Base-by-base conservation (phyloP, 2,329 filamentous ascomycete species). In the Lomentospora prolificans region DNA sequence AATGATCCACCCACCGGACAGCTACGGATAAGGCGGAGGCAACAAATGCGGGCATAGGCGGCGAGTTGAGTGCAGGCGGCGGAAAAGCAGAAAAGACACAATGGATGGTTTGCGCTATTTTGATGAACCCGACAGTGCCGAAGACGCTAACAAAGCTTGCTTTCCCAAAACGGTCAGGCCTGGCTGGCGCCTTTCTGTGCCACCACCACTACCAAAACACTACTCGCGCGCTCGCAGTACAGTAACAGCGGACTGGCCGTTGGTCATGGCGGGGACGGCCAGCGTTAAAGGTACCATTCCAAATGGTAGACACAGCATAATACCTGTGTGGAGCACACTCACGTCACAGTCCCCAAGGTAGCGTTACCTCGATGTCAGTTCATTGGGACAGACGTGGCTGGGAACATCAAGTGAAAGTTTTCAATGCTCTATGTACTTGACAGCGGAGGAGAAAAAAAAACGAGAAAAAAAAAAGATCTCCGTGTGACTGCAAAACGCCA, bases 141-240 rank as follows among this genome's bases (percentile, higher is more conserved):
- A 41, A 46, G 36, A 27, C 52, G 39, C 52, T 54, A 54, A 52
- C 25, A 52, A 52, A 52, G 51, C 51, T 53, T 24, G 33, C 51
- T 33, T 31, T 30, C 50, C 50, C 36, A 17, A 14, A n/a, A n/a
- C n/a, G n/a, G n/a, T n/a, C 30, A 6, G 30, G 30, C 30, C 30
- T 7, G 30, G 6, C 12, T 33, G 30, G 30, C 12, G 30, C 12
- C 30, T 12, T 33, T 33, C 7, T 6, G 30, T 33, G 30, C 30
- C 30, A 33, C 30, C 6, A 33, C 30, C 6, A 6, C 30, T 7
- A 33, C 30, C 30, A n/a, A n/a, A n/a, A n/a, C n/a, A n/a, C n/a
- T n/a, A n/a, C n/a, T n/a, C n/a, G n/a, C n/a, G n/a, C n/a, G n/a
- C n/a, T n/a, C n/a, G n/a, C n/a, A n/a, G n/a, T n/a, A n/a, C n/a